Conservation (phyloP, 768 basidiomycete genomes). For the Saitozyma podzolica region DNA sequence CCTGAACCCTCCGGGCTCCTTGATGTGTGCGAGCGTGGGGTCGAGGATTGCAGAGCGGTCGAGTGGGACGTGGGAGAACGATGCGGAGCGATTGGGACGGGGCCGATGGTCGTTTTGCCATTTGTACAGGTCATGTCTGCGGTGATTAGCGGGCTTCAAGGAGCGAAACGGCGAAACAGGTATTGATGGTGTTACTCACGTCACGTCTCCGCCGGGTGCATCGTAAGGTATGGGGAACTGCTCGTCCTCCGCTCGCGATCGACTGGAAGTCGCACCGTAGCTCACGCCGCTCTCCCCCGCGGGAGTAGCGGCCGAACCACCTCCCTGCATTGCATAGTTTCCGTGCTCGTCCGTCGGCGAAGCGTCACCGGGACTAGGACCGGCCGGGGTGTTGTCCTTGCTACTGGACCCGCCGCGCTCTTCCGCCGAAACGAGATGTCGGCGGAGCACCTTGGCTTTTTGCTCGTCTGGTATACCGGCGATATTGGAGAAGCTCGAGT, state of each 20-base stretch:
- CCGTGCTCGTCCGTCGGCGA: slow-evolving; percentile 2
- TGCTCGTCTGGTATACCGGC: slow-evolving; percentile 68
- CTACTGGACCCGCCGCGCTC: slow-evolving; percentile 56
- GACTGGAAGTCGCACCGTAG: too few species aligned
- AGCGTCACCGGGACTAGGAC: slow-evolving; percentile 15
- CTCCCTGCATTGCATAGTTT: neutral
- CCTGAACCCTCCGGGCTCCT: slow-evolving; percentile 92
- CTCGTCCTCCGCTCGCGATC: slow-evolving; percentile 58
- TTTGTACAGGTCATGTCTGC: slow-evolving; percentile 83
- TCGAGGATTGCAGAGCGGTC: slow-evolving; percentile 54
- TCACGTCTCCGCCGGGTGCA: slow-evolving; percentile 84
- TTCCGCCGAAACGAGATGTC: slow-evolving; percentile 75
- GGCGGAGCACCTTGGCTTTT: slow-evolving; percentile 74
- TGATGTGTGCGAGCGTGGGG: slow-evolving; percentile 87
- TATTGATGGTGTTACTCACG: slow-evolving; percentile 60
- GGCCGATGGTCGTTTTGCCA: slow-evolving; percentile 56
- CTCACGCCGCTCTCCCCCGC: neutral
- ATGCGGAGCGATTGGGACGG: slow-evolving; percentile 56
- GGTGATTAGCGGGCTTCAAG: slow-evolving; percentile 17
- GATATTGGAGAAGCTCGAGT: slow-evolving; percentile 36
- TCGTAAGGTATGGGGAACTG: slow-evolving; percentile 85
- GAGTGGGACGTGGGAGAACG: slow-evolving; percentile 62
- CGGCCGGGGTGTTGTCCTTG: slow-evolving; percentile 12
- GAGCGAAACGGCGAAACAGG: neutral
- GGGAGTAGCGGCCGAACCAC: neutral